phyloP scores from a whole-genome alignment of 352 stramenopile species.

The Globisporangium mamillatum region DNA sequence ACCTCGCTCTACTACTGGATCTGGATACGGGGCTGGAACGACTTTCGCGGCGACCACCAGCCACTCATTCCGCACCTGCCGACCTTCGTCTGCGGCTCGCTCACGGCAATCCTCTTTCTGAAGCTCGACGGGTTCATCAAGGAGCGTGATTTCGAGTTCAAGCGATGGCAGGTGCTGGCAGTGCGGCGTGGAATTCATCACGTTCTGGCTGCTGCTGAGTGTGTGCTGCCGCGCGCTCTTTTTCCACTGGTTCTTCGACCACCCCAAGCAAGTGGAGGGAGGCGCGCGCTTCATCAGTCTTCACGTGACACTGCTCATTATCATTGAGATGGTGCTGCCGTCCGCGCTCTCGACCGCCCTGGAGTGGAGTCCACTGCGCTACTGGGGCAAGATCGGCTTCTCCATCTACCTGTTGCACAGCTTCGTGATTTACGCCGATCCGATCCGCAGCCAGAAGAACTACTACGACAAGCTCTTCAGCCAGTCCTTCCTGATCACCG shows the following conservation, averaged over 20 bases:
- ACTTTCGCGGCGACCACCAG: constrained; percentile 20
- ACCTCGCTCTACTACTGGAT: constrained; percentile 22
- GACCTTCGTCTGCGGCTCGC: constrained; percentile 42
- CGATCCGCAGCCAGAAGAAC: constrained; percentile 15
- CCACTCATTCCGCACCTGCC: constrained; percentile 26
- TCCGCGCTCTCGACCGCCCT: constrained; percentile 24
- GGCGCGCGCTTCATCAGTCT: constrained; percentile 20
- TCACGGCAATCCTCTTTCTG: constrained; percentile 29
- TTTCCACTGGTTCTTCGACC: constrained; percentile 25
- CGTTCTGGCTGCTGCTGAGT: constrained; percentile 25
- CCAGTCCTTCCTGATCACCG: constrained; percentile 16
- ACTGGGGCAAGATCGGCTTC: constrained; percentile 39
- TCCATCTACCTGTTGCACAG: constrained; percentile 45
- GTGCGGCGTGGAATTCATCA: constrained; percentile 18
- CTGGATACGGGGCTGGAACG: constrained; percentile 13
- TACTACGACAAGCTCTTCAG: constrained; percentile 38
- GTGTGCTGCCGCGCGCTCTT: constrained; percentile 19
- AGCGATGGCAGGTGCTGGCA: too few species aligned
- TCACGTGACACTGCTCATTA: constrained; percentile 25
- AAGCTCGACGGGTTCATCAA: constrained; percentile 23
- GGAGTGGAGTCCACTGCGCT: constrained; percentile 32
- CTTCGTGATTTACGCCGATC: constrained; percentile 33
- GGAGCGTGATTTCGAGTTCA: not conserved
- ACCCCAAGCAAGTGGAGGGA: too few species aligned
- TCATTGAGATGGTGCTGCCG: constrained; percentile 35